Conservation (phyloP, 345 rosid genomes). For the Sisymbrium irio region DNA sequence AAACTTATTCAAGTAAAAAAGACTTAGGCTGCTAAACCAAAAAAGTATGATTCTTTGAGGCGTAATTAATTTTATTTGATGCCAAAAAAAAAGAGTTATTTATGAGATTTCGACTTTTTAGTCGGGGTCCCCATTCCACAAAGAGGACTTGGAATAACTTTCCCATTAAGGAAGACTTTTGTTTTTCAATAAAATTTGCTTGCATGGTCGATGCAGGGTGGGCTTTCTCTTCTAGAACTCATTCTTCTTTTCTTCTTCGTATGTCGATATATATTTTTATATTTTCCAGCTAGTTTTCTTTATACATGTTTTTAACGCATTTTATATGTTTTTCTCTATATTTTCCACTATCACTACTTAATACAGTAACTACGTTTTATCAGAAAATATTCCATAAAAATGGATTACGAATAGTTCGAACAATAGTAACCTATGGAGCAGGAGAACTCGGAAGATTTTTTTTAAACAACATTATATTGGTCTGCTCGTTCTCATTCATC, state of each 20-base stretch:
- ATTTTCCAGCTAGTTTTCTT: too few relatives aligned
- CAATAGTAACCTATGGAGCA: not conserved
- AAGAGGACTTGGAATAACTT: slow-evolving; percentile 30
- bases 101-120: not conserved
- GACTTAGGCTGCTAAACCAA: not conserved
- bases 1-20: not conserved
- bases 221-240: slow-evolving; percentile 22
- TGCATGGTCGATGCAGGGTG: slow-evolving; percentile 14
- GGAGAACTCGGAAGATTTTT: too few relatives aligned
- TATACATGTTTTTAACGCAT: too few relatives aligned
- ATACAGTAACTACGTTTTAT: not conserved
- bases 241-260: not conserved
- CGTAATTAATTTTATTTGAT: not conserved
- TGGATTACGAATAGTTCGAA: not conserved
- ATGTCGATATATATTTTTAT: too few relatives aligned
- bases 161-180: slow-evolving; percentile 28
- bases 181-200: not conserved
- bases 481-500: not conserved
- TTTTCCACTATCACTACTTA: not conserved
- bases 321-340: too few relatives aligned
- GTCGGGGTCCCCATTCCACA: slow-evolving; percentile 23
- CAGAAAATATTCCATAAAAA: not conserved
- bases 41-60: not conserved
- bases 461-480: not conserved
- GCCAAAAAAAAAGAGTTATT: too few relatives aligned